These are phyloP conservation scores for Sphaceloma murrayae DNA, from an alignment of 2,329 filamentous ascomycete species.

Conservation along the genomic window DNA sequence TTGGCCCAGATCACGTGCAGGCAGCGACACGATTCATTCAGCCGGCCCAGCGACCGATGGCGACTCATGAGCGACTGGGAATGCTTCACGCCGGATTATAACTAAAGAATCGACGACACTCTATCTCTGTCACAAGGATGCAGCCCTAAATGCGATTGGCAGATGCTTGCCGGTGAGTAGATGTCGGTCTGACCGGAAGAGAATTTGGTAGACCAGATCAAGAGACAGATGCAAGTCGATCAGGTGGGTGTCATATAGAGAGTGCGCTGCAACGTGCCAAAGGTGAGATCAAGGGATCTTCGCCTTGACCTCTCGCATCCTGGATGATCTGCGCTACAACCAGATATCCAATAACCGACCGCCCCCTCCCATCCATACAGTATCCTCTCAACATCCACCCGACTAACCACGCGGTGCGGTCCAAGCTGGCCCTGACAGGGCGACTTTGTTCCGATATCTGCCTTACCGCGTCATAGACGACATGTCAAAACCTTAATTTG, in stretches of 20 bases:
- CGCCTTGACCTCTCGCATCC: not conserved
- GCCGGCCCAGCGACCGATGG: not conserved
- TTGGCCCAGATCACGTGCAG: not conserved
- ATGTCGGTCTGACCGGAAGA: not conserved
- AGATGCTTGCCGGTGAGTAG: not conserved
- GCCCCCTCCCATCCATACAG: too few species aligned
- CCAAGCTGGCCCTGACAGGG: not conserved
- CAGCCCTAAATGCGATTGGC: too few species aligned
- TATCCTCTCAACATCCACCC: too few species aligned
- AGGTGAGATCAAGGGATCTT: not conserved
- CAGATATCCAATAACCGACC: too few species aligned
- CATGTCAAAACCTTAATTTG: constrained; percentile 10
- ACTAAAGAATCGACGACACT: not conserved
- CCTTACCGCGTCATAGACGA: constrained; percentile 1
- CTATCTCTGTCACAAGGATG: not conserved
- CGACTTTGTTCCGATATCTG: constrained; percentile 5
- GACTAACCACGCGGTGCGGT: not conserved
- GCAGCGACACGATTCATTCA: not conserved
- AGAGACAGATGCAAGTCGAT: constrained; percentile 3
- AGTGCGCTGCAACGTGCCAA: too few species aligned
- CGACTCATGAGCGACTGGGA: too few species aligned
- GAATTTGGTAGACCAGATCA: not conserved
- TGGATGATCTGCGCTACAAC: not conserved
- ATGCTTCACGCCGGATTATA: too few species aligned
- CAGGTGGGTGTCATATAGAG: too few species aligned